Base-by-base conservation (phyloP, 2,329 filamentous ascomycete species). In the Leptodontidium sp. region DNA sequence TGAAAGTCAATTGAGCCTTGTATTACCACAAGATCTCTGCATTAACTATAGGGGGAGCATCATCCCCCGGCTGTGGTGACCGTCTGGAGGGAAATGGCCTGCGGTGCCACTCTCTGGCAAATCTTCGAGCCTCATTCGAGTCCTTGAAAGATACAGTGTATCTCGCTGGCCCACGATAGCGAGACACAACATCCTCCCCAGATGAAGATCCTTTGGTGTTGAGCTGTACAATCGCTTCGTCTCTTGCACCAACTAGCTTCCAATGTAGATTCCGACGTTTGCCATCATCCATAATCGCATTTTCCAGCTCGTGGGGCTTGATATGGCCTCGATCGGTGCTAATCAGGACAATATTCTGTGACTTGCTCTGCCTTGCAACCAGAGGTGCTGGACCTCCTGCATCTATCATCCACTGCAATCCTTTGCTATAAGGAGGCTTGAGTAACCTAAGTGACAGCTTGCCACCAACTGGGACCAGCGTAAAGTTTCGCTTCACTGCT, bases 91-190 rank as follows among this genome's bases (percentile, higher is more conserved):
- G 81, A 71, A 87, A 78, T 29, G 80, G 78, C 64, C 80, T 80
- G 50, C 82, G 77, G 79, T 88, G 84, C 86, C 86, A 89, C 67
- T 82, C 78, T 59, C 80, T 74, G 3, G 83, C 80, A 77, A 87
- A 87, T 70, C 83, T 78, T 65, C 81, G 69, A 17, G 78, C 78
- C 67, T 79, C 78, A 24, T 76, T 66, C 17, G 71, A 67, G 65
- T 78, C 74, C 52, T 70, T 74, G 61, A 79, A 78, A 4, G 76
- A 71, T 14, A 79, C 65, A 6, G 78, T 71, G 67, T 74, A 79
- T 63, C 72, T 76, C 15, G 71, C 55, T 17, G 71, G 72, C 26
- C 57, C 70, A 8, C 58, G 47, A 59, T 58, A 59, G 3, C 24
- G 35, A 5, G 57, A 40, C 21, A 47, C 38, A 9, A 43, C 26